These are phyloP conservation scores for Chaetomium olivaceum DNA, from an alignment of 2,329 filamentous ascomycete species.

Conservation along the genomic window DNA sequence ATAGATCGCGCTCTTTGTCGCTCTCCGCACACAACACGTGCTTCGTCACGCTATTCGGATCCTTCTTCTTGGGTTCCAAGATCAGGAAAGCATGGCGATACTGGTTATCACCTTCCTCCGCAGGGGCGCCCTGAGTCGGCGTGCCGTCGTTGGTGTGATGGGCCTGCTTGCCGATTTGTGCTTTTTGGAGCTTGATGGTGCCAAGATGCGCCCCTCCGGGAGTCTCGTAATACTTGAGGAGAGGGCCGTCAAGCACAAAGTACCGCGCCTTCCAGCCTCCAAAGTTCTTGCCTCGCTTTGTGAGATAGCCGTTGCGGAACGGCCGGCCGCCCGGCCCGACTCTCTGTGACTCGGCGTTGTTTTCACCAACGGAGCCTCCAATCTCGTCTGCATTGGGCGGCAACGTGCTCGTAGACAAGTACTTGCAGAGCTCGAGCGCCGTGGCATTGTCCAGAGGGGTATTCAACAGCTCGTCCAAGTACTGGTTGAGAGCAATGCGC, in stretches of 20 bases:
- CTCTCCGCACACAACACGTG: conserved; percentile 96
- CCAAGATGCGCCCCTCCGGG: conserved; percentile 88
- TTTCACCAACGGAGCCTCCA: conserved; percentile 40
- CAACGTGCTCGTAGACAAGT: conserved; percentile 70
- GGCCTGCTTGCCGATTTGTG: conserved; percentile 93
- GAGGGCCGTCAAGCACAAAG: conserved; percentile 61
- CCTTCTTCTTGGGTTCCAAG: conserved; percentile 93
- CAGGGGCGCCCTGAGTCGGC: conserved; percentile 53
- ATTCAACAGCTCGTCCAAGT: conserved; percentile 83
- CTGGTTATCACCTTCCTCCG: conserved; percentile 85
- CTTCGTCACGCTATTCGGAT: conserved; percentile 81
- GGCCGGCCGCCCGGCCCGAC: conserved; percentile 65
- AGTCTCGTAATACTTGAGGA: conserved; percentile 85
- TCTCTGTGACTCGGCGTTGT: conserved; percentile 42
- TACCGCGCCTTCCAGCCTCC: conserved; percentile 92
- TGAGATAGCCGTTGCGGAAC: conserved; percentile 85
- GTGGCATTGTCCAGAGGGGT: conserved; percentile 76
- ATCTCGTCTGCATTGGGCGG: conserved; percentile 63
- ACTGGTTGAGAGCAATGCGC: conserved; percentile 75
- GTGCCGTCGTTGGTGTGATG: conserved; percentile 63
- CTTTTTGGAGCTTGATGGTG: conserved; percentile 85
- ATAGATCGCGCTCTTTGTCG: conserved; percentile 86
- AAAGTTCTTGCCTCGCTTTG: conserved; percentile 97
- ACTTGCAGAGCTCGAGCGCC: conserved; percentile 81
- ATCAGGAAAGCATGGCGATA: conserved; percentile 96